Evolutionary conservation across 176 grass and related monocot species (phyloP), one percentile per base, ranked within the genome.

Genomic region (Aegilops bicornis): DNA sequence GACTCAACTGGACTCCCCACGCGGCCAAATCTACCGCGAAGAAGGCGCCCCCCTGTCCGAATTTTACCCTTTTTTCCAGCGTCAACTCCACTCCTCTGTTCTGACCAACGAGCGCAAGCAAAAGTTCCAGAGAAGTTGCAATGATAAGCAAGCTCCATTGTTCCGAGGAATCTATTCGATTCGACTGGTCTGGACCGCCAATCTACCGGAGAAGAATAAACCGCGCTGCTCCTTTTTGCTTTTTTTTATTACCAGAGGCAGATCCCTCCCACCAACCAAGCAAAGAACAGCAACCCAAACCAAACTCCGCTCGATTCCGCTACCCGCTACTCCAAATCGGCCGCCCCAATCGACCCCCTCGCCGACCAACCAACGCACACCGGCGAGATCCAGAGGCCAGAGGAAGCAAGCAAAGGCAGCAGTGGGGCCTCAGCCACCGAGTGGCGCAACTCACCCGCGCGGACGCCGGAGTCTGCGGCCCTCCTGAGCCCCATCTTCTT

Each of bases 401-500:
- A 20, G 58, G 74, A 64, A 33, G 39, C 54, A 76, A 76, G 45
- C 73, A 76, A 76, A 54, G 8, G 16, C 25, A 76, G 47, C 45
- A 27, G 45, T 27, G 73, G 73, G 23, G 43, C 29, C 79, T 13
- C 29, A 13, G 32, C 64, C 89, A 64, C 73, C 30, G 80, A 39
- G 65, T 39, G 32, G 17, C 24, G 65, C 42, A 14, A 64, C 84
- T 90, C 77, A 97, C 95, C 95, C 47, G 95, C 95, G 72, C 91
- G 91, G 83, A 93, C 69, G 67, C 95, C 95, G 68, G 91, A 89
- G 24, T 87, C 86, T 45, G 88, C 95, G 27, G 95, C 95, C 82
- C 90, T 93, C 71, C 82, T 69, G 83, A 95, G 88, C 20, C 95
- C 95, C 90, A 92, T 93, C 87, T 98, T 98, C 91, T 98, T 98